A percentile compares a stretch with the other conserved stretches of the same genome.
Conservation (phyloP, 2,329 filamentous ascomycete genomes). For the Didymella pomorum region DNA sequence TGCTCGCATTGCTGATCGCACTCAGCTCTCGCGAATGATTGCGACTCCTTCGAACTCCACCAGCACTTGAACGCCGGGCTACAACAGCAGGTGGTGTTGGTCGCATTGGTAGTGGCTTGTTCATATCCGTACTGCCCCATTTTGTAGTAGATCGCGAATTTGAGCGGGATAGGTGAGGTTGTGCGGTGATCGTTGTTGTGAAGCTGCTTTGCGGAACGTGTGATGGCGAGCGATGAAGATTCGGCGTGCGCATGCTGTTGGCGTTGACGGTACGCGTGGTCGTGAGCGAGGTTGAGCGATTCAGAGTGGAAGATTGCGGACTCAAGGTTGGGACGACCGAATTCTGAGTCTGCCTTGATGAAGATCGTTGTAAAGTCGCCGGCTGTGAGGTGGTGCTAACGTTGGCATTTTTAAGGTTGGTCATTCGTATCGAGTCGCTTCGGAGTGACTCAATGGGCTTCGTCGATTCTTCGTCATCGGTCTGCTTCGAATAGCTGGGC, state of each 20-base stretch:
- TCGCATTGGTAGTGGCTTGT: slow-evolving; percentile 16
- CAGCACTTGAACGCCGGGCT: slow-evolving; percentile 1
- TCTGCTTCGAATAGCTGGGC: slow-evolving; percentile 11
- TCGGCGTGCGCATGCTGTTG: slow-evolving; percentile 6
- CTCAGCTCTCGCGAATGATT: slow-evolving; percentile 11
- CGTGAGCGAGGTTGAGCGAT: slow-evolving; percentile 3
- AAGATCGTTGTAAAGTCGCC: not conserved
- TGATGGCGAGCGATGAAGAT: slow-evolving; percentile 1
- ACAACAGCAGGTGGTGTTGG: slow-evolving; percentile 6
- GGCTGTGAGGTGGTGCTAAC: not conserved
- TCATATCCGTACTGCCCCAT: slow-evolving; percentile 7
- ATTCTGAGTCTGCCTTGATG: not conserved
- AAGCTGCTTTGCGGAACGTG: slow-evolving; percentile 7
- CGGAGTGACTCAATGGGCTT: not conserved
- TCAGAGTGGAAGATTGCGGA: not conserved
- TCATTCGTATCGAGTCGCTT: slow-evolving; percentile 1
- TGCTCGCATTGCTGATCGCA: slow-evolving; percentile 13
- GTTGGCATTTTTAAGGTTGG: not conserved
- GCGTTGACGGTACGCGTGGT: slow-evolving; percentile 6
- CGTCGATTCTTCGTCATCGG: slow-evolving; percentile 11
- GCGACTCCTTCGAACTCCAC: slow-evolving; percentile 5
- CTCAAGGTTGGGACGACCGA: not conserved
- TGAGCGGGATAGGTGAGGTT: slow-evolving; percentile 10
- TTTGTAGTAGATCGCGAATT: not conserved
- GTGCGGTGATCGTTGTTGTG: slow-evolving; percentile 14